Evolutionary conservation across 495 filamentous ascomycete species (phyloP).

Genomic region (Tuber calosporum): DNA sequence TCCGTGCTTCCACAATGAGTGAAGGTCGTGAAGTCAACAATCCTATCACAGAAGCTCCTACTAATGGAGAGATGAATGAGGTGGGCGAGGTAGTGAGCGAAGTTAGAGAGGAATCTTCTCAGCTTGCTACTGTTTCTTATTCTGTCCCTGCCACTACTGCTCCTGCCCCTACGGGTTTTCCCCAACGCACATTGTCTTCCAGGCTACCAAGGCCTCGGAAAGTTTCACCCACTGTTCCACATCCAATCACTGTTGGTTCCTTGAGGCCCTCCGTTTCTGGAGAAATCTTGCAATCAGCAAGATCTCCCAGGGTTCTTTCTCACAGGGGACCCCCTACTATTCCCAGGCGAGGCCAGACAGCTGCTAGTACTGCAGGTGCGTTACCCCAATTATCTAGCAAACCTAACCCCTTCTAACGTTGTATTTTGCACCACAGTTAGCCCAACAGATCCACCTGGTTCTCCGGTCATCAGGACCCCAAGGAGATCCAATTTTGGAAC

Average conservation of each 20-base stretch:
- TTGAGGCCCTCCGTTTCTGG: conserved; percentile 27
- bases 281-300: conserved; percentile 8
- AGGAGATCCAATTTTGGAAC: conserved; percentile 8
- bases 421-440: background rate
- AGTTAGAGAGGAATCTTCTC: background rate
- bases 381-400: background rate
- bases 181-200: conserved; percentile 20
- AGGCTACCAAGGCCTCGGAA: conserved; percentile 36
- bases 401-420: background rate
- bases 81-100: background rate
- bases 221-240: conserved; percentile 14
- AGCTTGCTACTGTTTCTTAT: background rate
- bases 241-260: conserved; percentile 23
- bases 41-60: conserved; percentile 1
- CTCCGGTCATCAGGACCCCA: conserved; percentile 11
- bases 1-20: conserved; percentile 3
- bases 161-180: background rate
- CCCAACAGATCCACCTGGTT: conserved; percentile 12
- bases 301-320: conserved; percentile 1
- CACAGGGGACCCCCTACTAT: conserved; percentile 3
- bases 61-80: background rate
- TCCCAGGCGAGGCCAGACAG: conserved; percentile 2
- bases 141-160: background rate
- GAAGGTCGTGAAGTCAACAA: conserved; percentile 1
- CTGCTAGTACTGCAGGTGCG: background rate